Conservation (phyloP, 1,284 basidiomycete species). For the Cryptococcus sp. region DNA sequence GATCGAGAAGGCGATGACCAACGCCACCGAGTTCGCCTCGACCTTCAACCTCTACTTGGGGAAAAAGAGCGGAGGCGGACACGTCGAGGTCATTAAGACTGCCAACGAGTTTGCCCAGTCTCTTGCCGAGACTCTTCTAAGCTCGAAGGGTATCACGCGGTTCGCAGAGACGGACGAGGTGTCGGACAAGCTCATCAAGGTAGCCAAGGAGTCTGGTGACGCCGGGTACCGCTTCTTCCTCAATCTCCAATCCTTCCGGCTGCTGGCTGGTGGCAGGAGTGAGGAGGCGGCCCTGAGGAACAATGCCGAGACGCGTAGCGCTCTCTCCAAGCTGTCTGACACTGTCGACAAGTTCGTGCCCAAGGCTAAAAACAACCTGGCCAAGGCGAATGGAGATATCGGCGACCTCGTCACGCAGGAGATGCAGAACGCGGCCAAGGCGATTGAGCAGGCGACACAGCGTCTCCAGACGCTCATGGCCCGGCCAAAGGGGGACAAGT, state of each 20-base stretch:
- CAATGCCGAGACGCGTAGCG: conserved; percentile 76
- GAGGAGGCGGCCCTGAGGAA: conserved; percentile 86
- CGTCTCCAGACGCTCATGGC: conserved; percentile 86
- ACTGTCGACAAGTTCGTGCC: conserved; percentile 82
- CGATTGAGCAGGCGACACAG: conserved; percentile 89
- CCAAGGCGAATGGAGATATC: conserved; percentile 84
- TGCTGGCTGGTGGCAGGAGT: conserved; percentile 69
- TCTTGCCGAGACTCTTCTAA: conserved; percentile 83
- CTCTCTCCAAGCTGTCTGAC: conserved; percentile 81
- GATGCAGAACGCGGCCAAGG: conserved; percentile 88
- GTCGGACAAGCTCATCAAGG: conserved; percentile 77
- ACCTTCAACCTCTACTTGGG: conserved; percentile 88
- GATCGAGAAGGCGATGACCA: conserved; percentile 94
- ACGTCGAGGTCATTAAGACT: conserved; percentile 97
- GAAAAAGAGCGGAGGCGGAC: conserved; percentile 76
- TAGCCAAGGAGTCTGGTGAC: conserved; percentile 85
- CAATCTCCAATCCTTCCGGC: conserved; percentile 92
- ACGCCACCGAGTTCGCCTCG: conserved; percentile 92
- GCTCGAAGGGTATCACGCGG: conserved; percentile 92
- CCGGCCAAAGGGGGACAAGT: conserved; percentile 74
- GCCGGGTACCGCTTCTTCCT: conserved; percentile 88
- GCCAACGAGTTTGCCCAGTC: conserved; percentile 96
- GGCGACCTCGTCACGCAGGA: conserved; percentile 96
- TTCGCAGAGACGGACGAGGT: conserved; percentile 87
- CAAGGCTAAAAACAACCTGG: conserved; percentile 71